phyloP scores from a whole-genome alignment of 768 basidiomycete genomes.

The Hygrocybe coccinea region DNA sequence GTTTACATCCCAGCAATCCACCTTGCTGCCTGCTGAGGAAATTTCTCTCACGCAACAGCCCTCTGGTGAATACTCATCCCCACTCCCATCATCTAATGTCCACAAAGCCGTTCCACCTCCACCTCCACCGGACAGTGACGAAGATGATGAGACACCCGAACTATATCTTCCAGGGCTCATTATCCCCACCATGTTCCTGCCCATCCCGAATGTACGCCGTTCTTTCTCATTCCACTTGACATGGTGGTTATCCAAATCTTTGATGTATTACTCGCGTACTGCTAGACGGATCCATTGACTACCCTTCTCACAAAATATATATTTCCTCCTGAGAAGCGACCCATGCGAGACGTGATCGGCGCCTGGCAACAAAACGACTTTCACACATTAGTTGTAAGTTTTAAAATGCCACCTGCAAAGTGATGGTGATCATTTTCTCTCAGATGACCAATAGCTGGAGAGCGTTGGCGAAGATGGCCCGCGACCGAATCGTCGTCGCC shows the following conservation, averaged over 20 bases:
- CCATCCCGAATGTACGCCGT: conserved; percentile 82
- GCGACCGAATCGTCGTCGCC: conserved; percentile 66
- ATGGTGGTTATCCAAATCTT: conserved; percentile 57
- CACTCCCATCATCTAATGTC: conserved; percentile 35
- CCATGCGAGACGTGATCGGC: conserved; percentile 66
- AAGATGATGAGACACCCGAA: conserved; percentile 51
- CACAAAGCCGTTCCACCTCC: conserved; percentile 56
- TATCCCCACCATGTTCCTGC: conserved; percentile 75
- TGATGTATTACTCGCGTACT: conserved; percentile 39
- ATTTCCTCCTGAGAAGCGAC: conserved; percentile 67
- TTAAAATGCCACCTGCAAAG: conserved; percentile 3
- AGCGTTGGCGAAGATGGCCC: conserved; percentile 76
- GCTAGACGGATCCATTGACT: conserved; percentile 80
- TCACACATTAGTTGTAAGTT: conserved; percentile 74
- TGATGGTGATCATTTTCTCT: conserved; percentile 17
- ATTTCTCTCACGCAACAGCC: conserved; percentile 25
- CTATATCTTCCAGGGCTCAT: conserved; percentile 66
- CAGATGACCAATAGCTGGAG: conserved; percentile 90
- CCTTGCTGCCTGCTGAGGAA: conserved; percentile 36
- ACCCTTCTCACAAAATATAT: conserved; percentile 82
- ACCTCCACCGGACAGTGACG: conserved; percentile 37
- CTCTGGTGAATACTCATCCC: conserved; percentile 17
- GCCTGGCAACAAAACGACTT: conserved; percentile 71
- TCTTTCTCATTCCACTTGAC: conserved; percentile 45
- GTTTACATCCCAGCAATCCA: conserved; percentile 32